Percentiles rank a stretch among this genome's conserved stretches.
phyloP scores from a whole-genome alignment of 495 filamentous ascomycete species.

The Podospora pseudoanserina region DNA sequence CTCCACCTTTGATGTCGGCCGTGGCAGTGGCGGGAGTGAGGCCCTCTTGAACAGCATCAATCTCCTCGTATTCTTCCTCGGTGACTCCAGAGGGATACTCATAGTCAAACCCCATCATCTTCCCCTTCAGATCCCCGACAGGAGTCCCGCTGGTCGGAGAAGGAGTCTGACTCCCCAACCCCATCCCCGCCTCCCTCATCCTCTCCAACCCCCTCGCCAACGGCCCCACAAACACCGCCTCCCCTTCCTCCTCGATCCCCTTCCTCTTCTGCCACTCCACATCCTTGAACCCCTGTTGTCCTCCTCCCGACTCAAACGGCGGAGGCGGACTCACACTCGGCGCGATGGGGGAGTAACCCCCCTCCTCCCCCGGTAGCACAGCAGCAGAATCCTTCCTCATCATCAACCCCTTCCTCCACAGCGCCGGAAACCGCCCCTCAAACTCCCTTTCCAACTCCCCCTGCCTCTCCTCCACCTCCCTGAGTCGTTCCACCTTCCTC shows the following conservation, averaged over 20 bases:
- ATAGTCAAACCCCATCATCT: constrained; percentile 1
- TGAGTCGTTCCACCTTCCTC: constrained; percentile 37
- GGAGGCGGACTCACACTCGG: constrained; percentile 14
- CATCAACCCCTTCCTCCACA: constrained; percentile 36
- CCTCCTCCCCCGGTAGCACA: background rate
- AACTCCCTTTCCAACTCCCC: constrained; percentile 41
- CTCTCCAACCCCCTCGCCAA: background rate
- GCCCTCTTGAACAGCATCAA: constrained; percentile 32
- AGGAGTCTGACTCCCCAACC: background rate
- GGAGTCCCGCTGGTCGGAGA: background rate
- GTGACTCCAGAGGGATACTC: background rate
- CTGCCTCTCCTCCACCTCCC: constrained; percentile 39
- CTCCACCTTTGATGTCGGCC: constrained; percentile 17
- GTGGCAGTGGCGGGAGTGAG: constrained; percentile 21
- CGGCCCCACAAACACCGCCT: background rate
- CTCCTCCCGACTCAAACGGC: constrained; percentile 10
- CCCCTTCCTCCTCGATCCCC: constrained; percentile 3
- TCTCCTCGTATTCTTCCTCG: constrained; percentile 31
- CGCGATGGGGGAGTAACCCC: constrained; percentile 1
- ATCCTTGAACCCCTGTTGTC: constrained; percentile 15
- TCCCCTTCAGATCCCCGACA: background rate
- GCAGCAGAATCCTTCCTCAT: constrained; percentile 15
- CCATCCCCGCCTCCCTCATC: background rate
- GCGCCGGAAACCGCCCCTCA: constrained; percentile 31
- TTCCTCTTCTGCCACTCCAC: constrained; percentile 27